Conservation (phyloP, 75 land plant genomes). For the Adiantum capillusveneris region DNA sequence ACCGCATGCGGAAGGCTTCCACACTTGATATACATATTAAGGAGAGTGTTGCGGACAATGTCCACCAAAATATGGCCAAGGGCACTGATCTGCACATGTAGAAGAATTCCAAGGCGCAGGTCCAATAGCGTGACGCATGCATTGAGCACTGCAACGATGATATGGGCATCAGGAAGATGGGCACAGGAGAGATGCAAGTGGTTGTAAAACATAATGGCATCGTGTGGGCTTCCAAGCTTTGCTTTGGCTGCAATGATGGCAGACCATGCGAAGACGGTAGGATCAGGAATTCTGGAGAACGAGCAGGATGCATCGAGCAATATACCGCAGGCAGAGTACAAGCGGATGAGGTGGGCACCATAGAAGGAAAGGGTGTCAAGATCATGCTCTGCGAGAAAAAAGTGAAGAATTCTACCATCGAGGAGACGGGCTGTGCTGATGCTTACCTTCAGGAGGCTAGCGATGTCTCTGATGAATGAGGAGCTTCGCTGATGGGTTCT, state of each 20-base stretch:
- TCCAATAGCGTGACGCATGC: conserved; percentile 9
- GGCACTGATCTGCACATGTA: conserved; percentile 28
- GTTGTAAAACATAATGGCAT: conserved; percentile 23
- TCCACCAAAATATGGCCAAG: conserved; percentile 15
- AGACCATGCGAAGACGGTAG: conserved; percentile 28
- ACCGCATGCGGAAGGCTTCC: conserved; percentile 20
- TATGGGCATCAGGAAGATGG: conserved; percentile 17
- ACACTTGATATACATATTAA: conserved; percentile 46
- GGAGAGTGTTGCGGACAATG: conserved; percentile 33
- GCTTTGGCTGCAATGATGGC: conserved; percentile 42
- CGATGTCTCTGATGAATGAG: no score
- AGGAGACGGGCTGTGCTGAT: no score
- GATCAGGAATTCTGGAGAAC: conserved; percentile 19
- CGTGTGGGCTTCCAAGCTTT: conserved; percentile 20
- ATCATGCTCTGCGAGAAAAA: no score
- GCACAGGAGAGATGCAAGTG: conserved; percentile 16
- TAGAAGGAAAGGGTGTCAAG: background rate
- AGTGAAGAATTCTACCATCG: no score
- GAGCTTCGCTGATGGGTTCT: no score
- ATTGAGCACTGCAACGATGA: conserved; percentile 28
- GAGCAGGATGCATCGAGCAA: conserved; percentile 17
- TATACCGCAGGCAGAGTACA: conserved; percentile 36
- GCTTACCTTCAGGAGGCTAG: no score
- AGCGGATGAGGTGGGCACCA: conserved; percentile 21
- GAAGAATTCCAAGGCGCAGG: conserved; percentile 20